Evolutionary conservation across 129 eudicot species (phyloP), one percentile per base, ranked within the genome.

Genomic region (Escallonia rubra): DNA sequence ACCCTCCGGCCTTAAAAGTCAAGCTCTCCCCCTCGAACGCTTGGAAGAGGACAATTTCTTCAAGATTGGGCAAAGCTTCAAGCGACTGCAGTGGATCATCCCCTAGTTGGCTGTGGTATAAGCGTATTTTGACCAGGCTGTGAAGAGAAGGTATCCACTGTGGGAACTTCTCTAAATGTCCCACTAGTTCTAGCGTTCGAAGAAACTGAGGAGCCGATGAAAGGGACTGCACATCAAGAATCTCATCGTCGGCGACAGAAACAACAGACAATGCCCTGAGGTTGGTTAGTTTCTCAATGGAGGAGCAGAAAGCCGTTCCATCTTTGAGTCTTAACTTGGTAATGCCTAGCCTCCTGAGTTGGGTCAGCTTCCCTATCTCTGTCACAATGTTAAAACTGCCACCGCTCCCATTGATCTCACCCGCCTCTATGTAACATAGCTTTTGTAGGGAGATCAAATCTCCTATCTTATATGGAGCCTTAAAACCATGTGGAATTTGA

Each of bases 341-440:
- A 12, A 77, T 58, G n/a, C 68, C 53, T 10, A 77, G 15, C 57
- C 53, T 60, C 40, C 43, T 63, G 54, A 76, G 40, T 63, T 69
- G 49, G 3, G 43, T 59, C 11, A 77, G 59, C 45, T 52, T 42
- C 4, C 42, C 73, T 5, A 77, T 9, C 66, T 77, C 69, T 15
- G 12, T 61, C 10, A 70, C 13, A 11, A 58, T 48, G 10, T 39
- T 10, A 2, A 0, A 6, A 8, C 40, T 23, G 34, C 34, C 34
- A 1, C 34, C 34, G 34, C 34, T 23, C 34, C 34, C 34, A 23
- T 23, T 23, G 34, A 23, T 23, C 34, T 23, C 34, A 23, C 34
- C 34, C 34, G 64, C 73, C 41, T 55, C 73, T 7, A 68, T 43
- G 51, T 41, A 41, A 45, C 64, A 5, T 41, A 68, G 42, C 55